Evolutionary conservation across 768 basidiomycete genomes (phyloP).

Genomic region (Podaxis sp.): DNA sequence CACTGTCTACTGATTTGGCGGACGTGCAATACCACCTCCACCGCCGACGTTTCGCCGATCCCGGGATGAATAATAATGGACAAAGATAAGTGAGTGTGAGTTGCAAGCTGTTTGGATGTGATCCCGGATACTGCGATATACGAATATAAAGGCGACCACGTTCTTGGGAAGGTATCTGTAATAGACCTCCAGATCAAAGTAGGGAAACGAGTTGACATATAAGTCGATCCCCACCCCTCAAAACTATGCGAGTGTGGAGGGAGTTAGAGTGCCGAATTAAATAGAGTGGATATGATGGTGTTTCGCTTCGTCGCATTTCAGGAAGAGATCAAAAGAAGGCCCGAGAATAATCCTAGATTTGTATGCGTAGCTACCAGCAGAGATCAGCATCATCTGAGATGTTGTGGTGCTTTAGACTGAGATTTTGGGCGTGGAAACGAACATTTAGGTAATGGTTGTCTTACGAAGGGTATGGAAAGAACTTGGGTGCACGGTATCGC

Average conservation of each 20-base stretch:
- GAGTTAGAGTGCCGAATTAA: neutral
- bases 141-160: neutral
- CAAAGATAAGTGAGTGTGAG: neutral
- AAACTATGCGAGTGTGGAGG: neutral
- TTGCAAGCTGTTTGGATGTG: neutral
- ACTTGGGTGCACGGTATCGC: too few species aligned
- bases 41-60: constrained; percentile 10
- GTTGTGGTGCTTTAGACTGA: neutral
- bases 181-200: neutral
- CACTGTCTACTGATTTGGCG: constrained; percentile 4
- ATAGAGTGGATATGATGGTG: neutral
- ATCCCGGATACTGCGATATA: neutral
- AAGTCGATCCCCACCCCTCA: neutral
- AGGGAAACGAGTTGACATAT: constrained; percentile 4
- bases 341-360: constrained; percentile 9
- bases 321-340: neutral
- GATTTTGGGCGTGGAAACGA: neutral
- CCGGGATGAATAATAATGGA: too few species aligned
- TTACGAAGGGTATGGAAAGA: neutral
- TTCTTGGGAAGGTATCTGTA: neutral
- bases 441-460: neutral
- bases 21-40: neutral
- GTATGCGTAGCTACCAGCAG: neutral
- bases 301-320: neutral
- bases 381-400: neutral